phyloP scores from a whole-genome alignment of 2,329 filamentous ascomycete genomes.

The Cladorrhinum sp. region DNA sequence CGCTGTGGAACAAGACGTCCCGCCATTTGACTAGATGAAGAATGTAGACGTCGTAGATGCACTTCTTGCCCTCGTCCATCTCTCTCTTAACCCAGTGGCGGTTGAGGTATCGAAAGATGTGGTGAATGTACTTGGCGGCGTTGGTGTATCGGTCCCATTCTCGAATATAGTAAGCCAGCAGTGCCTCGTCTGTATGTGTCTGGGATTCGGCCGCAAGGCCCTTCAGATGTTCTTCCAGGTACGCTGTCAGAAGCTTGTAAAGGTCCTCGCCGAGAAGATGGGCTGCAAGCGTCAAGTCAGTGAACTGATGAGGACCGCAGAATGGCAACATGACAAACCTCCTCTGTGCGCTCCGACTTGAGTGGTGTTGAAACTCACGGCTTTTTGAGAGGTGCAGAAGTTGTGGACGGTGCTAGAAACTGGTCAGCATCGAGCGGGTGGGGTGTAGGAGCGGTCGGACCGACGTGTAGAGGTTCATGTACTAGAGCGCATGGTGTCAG shows the following conservation, averaged over 20 bases:
- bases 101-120: slow-evolving; percentile 93
- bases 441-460: slow-evolving; percentile 25
- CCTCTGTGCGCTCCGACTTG: slow-evolving; percentile 20
- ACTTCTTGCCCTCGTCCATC: slow-evolving; percentile 98
- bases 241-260: slow-evolving; percentile 85
- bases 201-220: slow-evolving; percentile 69
- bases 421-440: slow-evolving; percentile 35
- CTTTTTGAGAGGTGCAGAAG: slow-evolving; percentile 98
- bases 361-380: slow-evolving; percentile 56
- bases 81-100: slow-evolving; percentile 98
- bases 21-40: slow-evolving; percentile 95
- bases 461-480: slow-evolving; percentile 95
- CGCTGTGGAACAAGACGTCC: slow-evolving; percentile 79
- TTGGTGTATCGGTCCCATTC: slow-evolving; percentile 97
- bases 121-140: slow-evolving; percentile 95
- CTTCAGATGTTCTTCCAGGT: slow-evolving; percentile 75
- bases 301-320: not conserved
- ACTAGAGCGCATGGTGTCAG: slow-evolving; percentile 46
- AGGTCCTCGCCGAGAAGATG: slow-evolving; percentile 94
- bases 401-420: slow-evolving; percentile 79
- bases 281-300: slow-evolving; percentile 49
- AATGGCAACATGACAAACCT: slow-evolving; percentile 16
- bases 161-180: slow-evolving; percentile 89
- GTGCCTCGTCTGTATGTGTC: slow-evolving; percentile 81
- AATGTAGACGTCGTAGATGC: slow-evolving; percentile 97